Evolutionary conservation across 176 grass and related monocot genomes (phyloP), one percentile per base, ranked within the genome.

Genomic region (Urochloa ruziziensis): DNA sequence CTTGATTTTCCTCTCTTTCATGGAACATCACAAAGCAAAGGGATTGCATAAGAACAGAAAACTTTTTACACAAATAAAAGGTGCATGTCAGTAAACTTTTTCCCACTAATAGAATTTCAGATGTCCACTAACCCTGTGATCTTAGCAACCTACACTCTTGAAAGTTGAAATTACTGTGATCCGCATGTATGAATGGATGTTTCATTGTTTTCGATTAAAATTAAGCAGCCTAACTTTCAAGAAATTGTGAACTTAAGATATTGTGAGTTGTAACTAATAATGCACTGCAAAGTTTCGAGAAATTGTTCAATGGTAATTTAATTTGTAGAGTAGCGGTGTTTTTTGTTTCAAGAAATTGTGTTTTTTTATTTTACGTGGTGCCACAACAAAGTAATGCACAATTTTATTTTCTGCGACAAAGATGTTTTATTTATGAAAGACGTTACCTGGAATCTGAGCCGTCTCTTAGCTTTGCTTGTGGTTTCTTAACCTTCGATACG

Each of bases 401-500:
- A 29, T 34, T 49, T 44, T 72, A 51, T 54, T 82, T 78, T 9
- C 18, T 73, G 57, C 42, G 67, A 61, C 33, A 28, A 37, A 59
- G 36, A 82, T 32, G 30, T 24, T 27, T 58, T 34, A 40, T 60
- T 58, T 30, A 29, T 49, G 21, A 73, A 78, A 56, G 57, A 36
- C 33, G 18, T 6, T 94, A 99, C 96, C 96, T 96, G 64, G 92
- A 90, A 82, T 99, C 84, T 68, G 88, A 73, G 66, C 78, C 84
- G 69, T 99, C 87, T 79, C 87, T 77, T 75, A 71, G 70, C 72
- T 95, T 99, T 68, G 54, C 61, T 83, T 94, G 93, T 70, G 91
- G 83, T 83, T 99, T 99, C 83, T 96, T 99, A 71, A 99, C 85
- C 83, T 91, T 99, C 40, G 93, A 92, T 17, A 88, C 88, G 23